Evolutionary conservation across 2,329 filamentous ascomycete species (phyloP), one percentile per base, ranked within the genome.

Genomic region (Aspergillus terreus): DNA sequence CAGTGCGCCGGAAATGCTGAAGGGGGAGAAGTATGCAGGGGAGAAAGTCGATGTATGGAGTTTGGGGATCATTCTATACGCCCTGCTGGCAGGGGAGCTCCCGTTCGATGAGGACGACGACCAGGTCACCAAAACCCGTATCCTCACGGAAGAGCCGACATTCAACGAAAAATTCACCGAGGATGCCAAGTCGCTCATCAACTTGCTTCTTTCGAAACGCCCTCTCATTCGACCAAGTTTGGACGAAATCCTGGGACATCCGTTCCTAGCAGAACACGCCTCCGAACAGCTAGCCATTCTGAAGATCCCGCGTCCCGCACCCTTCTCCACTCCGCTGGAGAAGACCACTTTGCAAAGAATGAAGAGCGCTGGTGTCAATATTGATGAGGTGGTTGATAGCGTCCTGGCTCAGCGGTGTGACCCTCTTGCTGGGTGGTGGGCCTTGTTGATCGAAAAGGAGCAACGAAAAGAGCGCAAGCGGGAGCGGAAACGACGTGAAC

Each of bases 31-130:
- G 71, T 99, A 99, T 68, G 94, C 92, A 0, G 92, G 91, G 23
- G 91, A 96, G 75, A 97, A 96, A 75, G 92, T 99, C 45, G 94
- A 99, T 65, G 91, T 99, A 4, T 99, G 94, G 94, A 97, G 92
- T 71, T 88, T 92, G 67, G 91, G 91, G 55, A 91, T 96, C 58
- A 96, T 96, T 65, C 80, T 94, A 41, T 94, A 90, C 71, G 89
- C 92, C 36, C 76, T 94, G 58, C 77, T 94, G 30, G 88, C 90
- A 25, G 89, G 89, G 51, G 82, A 89, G 57, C 78, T 99, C 38
- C 94, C 94, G 0, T 99, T 95, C 63, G 94, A 99, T 71, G 94
- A 97, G 58, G 94, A 99, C 67, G 88, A 95, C 64, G 94, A 99
- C 67, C 87, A 83, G 57, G 80, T 86, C 30, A 99, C 94, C 30